Percentiles rank a stretch among this genome's conserved stretches.
Conservation (phyloP, 2,329 filamentous ascomycete species). For the Fusarium equiseti region DNA sequence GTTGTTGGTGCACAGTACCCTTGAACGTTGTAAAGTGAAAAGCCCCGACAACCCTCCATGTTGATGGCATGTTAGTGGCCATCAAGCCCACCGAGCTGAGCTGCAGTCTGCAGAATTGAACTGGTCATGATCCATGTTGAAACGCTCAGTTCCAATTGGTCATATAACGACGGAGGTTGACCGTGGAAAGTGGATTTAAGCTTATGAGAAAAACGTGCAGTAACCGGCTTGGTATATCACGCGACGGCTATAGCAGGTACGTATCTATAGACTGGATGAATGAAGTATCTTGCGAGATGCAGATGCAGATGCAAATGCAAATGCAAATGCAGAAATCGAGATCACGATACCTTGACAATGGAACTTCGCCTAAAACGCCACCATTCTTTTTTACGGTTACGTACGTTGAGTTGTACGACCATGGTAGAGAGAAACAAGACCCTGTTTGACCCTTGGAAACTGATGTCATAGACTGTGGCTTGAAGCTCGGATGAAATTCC, state of each 20-base stretch:
- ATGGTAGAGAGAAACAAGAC: background rate
- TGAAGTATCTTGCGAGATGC: background rate
- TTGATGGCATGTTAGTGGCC: background rate
- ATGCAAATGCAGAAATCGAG: background rate
- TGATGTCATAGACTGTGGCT: slow-evolving; percentile 21
- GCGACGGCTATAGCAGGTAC: background rate
- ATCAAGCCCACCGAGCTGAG: background rate
- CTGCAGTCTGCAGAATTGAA: background rate
- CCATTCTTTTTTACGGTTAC: background rate
- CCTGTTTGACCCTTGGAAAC: background rate
- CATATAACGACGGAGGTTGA: background rate
- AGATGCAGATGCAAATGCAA: background rate
- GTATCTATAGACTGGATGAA: background rate
- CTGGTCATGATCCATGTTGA: background rate
- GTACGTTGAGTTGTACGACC: background rate
- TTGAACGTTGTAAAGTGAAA: background rate
- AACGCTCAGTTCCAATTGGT: background rate
- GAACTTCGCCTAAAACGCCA: slow-evolving; percentile 7
- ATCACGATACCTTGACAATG: background rate
- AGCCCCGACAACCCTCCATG: background rate
- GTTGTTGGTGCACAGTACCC: background rate
- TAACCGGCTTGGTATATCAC: slow-evolving; percentile 3
- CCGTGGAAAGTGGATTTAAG: slow-evolving; percentile 29
- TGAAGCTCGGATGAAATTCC: background rate
- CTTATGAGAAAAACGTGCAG: slow-evolving; percentile 28